Conservation (phyloP, 208 protist species). For the Sergeia podlipaevii region DNA sequence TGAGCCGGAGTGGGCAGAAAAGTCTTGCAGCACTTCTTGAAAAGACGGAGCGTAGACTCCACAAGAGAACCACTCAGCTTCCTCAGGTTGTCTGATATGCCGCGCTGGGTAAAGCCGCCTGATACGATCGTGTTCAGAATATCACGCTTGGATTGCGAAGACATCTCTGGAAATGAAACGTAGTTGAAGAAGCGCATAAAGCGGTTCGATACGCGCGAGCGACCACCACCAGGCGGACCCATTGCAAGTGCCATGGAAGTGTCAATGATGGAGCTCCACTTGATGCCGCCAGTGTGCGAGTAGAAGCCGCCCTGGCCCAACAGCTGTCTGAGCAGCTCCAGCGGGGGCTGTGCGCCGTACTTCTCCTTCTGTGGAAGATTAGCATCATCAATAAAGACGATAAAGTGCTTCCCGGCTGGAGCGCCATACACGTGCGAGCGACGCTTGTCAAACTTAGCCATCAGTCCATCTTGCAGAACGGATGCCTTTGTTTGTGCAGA, state of each 20-base stretch:
- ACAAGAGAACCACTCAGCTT: conserved; percentile 62
- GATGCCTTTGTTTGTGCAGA: conserved; percentile 90
- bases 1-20: conserved; percentile 97
- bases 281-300: conserved; percentile 68
- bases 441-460: conserved; percentile 94
- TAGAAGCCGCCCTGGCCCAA: conserved; percentile 93
- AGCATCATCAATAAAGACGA: conserved; percentile 93
- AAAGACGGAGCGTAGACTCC: conserved; percentile 91
- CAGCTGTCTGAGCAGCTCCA: conserved; percentile 92
- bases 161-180: conserved; percentile 95
- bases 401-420: conserved; percentile 86
- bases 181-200: conserved; percentile 98
- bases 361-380: conserved; percentile 91
- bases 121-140: conserved; percentile 96
- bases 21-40: conserved; percentile 82
- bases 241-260: conserved; percentile 94
- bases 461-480: conserved; percentile 89
- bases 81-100: conserved; percentile 64
- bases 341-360: conserved; percentile 93
- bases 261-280: conserved; percentile 94
- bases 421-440: conserved; percentile 89
- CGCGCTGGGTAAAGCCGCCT: conserved; percentile 72
- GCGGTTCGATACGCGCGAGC: conserved; percentile 93
- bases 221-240: conserved; percentile 96
- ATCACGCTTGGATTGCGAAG: conserved; percentile 83